Evolutionary conservation across 164 flowering plant species (phyloP).

Genomic region (Dillenia suffruticosa): DNA sequence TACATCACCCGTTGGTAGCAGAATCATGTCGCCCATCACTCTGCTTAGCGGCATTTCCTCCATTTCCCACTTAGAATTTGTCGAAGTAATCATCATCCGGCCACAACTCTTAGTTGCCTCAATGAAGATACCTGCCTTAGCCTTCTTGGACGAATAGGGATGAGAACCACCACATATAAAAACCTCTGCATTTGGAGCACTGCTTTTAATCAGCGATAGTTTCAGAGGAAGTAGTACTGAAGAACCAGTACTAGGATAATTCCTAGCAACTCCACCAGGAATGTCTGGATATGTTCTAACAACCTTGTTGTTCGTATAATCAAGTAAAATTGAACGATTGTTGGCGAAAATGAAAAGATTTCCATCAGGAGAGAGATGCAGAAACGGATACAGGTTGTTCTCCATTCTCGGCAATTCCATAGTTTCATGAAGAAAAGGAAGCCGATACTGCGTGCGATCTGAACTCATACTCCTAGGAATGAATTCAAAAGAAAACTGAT

Average conservation of each 20-base stretch:
- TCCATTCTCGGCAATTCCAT: constrained; percentile 1
- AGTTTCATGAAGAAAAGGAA: constrained; percentile 38
- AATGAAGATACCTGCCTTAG: constrained; percentile 19
- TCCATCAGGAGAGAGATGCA: constrained; percentile 39
- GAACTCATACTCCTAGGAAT: constrained; percentile 19
- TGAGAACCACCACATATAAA: constrained; percentile 55
- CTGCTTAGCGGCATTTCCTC: constrained; percentile 50
- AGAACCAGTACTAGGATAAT: constrained; percentile 51
- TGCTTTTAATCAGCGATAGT: background rate
- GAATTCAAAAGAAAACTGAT: constrained; percentile 39
- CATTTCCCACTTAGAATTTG: constrained; percentile 33
- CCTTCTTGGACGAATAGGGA: constrained; percentile 19
- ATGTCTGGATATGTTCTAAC: constrained; percentile 30
- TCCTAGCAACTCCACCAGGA: constrained; percentile 39
- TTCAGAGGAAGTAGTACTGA: constrained; percentile 43
- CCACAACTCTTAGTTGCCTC: constrained; percentile 40
- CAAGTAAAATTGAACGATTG: constrained; percentile 32
- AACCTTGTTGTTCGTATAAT: constrained; percentile 29
- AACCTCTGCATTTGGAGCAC: constrained; percentile 28
- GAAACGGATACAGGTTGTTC: constrained; percentile 50
- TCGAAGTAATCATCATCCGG: constrained; percentile 24
- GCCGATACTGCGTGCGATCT: background rate
- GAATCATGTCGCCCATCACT: constrained; percentile 49
- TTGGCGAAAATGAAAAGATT: constrained; percentile 56
- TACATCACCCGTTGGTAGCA: constrained; percentile 48